A percentile compares a stretch with the other conserved stretches of the same genome.
Conservation (phyloP, 352 stramenopile species). For the Phytophthora tentaculata region DNA sequence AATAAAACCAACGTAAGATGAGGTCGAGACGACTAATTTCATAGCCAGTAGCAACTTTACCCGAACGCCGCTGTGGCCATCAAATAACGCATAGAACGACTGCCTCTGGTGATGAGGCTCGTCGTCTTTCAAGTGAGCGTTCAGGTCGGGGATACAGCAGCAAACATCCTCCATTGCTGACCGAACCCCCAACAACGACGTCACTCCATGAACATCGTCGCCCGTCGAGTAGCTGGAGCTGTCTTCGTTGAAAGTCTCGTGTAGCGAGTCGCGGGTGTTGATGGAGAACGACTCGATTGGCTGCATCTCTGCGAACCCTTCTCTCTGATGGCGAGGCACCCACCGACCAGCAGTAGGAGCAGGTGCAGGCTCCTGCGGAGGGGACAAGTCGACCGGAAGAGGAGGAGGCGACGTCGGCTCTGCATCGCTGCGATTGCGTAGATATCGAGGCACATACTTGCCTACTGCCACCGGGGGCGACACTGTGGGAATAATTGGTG, state of each 20-base stretch:
- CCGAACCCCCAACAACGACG: conserved; percentile 80
- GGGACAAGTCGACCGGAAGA: conserved; percentile 40
- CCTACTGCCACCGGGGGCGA: conserved; percentile 62
- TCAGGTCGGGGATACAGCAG: conserved; percentile 81
- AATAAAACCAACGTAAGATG: background rate
- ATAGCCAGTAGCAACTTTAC: conserved; percentile 42
- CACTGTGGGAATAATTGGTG: conserved; percentile 55
- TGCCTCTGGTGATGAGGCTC: conserved; percentile 54
- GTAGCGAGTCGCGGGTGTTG: conserved; percentile 56
- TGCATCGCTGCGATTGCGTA: conserved; percentile 68
- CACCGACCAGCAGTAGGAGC: conserved; percentile 50
- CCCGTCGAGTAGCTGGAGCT: conserved; percentile 73
- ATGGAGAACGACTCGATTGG: conserved; percentile 57
- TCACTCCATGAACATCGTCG: conserved; percentile 77
- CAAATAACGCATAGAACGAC: conserved; percentile 84
- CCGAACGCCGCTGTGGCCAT: conserved; percentile 81
- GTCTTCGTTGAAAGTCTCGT: conserved; percentile 68
- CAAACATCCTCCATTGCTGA: conserved; percentile 85
- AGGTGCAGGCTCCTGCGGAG: conserved; percentile 45
- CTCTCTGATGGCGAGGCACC: conserved; percentile 61
- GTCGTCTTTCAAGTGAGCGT: conserved; percentile 47
- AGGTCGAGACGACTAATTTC: conserved; percentile 5
- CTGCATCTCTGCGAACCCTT: conserved; percentile 55
- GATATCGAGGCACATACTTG: conserved; percentile 80
- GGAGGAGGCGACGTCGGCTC: conserved; percentile 46